These are phyloP conservation scores for Pascua guehoae DNA, from an alignment of 1,284 basidiomycete genomes.

Conservation along the genomic window DNA sequence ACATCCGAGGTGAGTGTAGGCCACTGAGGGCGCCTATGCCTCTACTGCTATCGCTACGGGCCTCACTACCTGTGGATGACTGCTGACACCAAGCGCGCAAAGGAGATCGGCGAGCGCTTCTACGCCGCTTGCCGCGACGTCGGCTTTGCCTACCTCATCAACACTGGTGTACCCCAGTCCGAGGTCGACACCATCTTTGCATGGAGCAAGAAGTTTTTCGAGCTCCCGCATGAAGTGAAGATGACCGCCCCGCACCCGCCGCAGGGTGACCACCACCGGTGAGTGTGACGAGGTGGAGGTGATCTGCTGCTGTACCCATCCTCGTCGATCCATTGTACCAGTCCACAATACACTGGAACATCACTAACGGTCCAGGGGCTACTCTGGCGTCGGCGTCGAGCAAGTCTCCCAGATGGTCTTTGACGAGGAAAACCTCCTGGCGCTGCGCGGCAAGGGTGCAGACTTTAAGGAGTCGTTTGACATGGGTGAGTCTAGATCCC, in stretches of 20 bases:
- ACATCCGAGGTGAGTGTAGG: conserved; percentile 9
- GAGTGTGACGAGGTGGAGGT: neutral
- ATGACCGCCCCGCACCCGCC: conserved; percentile 59
- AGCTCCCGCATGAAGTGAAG: conserved; percentile 55
- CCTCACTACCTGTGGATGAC: too few relatives aligned
- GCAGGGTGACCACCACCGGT: conserved; percentile 48
- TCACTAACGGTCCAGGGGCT: conserved; percentile 53
- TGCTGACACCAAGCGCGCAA: conserved; percentile 13
- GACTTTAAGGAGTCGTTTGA: conserved; percentile 62
- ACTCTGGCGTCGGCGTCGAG: conserved; percentile 40
- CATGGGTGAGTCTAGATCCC: conserved; percentile 41
- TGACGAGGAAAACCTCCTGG: conserved; percentile 44
- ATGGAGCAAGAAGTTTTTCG: conserved; percentile 56
- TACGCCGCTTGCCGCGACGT: conserved; percentile 35
- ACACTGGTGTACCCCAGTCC: conserved; percentile 50
- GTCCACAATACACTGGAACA: neutral
- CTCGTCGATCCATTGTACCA: too few relatives aligned
- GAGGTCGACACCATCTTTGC: conserved; percentile 57
- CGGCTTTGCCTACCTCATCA: conserved; percentile 53
- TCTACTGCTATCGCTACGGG: too few relatives aligned
- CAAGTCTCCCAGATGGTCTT: conserved; percentile 37
- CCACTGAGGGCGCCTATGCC: too few relatives aligned
- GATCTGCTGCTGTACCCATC: too few relatives aligned
- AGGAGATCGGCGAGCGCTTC: conserved; percentile 22
- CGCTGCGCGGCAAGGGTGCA: conserved; percentile 48